Base-by-base conservation (phyloP, 2,329 filamentous ascomycete species). In the Pseudogymnoascus sp. region DNA sequence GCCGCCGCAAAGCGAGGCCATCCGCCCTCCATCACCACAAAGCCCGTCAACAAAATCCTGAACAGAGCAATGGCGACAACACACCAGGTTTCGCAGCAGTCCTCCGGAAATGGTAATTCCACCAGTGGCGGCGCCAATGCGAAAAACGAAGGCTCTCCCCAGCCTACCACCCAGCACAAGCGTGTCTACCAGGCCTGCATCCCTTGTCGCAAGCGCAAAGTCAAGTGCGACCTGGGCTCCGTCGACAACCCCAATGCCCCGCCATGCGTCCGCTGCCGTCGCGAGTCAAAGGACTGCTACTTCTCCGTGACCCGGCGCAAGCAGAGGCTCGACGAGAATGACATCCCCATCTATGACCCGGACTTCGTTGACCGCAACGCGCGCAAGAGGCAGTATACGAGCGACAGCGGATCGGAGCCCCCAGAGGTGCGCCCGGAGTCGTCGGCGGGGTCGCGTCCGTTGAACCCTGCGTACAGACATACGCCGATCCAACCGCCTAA, bases 271-370 rank as follows among this genome's bases (percentile, higher is more conserved):
- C 87, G 95, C 73, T 99, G 95, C 75, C 89, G 92, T 62, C 88
- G 95, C 69, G 95, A 99, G 80, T 92, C 89, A 79, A 98, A 98
- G 76, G 89, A 96, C 72, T 99, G 95, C 80, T 96, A 89, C 82
- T 99, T 99, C 80, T 96, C 92, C 67, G 91, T 92, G 19, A 98
- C 93, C 34, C 85, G 95, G 61, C 87, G 95, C 73, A 98, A 98
- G 85, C 86, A 92, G 74, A 96, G 95, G 81, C 83, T 83, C 64
- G 78, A 80, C 64, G 74, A 73, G 3, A 71, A 71, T 63, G 73
- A 73, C 41, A 67, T 60, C 57, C 69, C 37, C 60, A 73, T 69
- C 62, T 75, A 76, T 28, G 79, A 79, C 64, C 84, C 86, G 69
- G 88, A 91, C 68, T 90, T 90, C 74, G 85, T 89, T 65, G 74